phyloP scores from a whole-genome alignment of 371 early-diverging fungal genomes.

The Zopfochytrium polystomum region DNA sequence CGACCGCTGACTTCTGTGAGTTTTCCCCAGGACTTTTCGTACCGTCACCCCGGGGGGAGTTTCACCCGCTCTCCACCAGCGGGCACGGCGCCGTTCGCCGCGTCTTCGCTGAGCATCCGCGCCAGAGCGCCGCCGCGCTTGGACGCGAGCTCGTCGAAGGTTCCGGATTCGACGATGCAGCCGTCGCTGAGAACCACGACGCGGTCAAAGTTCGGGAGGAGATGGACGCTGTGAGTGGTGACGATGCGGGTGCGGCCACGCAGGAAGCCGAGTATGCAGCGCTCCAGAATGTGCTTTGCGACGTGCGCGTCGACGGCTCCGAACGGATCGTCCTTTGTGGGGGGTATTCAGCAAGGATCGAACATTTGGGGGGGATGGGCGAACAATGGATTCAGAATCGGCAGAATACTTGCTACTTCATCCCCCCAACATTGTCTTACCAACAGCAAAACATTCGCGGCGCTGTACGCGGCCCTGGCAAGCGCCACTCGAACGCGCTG shows the following conservation, averaged over 20 bases:
- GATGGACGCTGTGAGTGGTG: slow-evolving; percentile 54
- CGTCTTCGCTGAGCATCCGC: background rate
- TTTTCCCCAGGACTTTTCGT: too few relatives aligned
- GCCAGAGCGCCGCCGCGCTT: background rate
- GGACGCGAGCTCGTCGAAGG: slow-evolving; percentile 48
- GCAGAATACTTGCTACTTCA: too few relatives aligned
- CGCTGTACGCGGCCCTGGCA: slow-evolving; percentile 37
- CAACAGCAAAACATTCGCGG: slow-evolving; percentile 54
- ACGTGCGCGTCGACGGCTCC: slow-evolving; percentile 19
- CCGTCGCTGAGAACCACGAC: slow-evolving; percentile 58
- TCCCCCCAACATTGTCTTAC: too few relatives aligned
- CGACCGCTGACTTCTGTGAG: too few relatives aligned
- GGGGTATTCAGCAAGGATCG: background rate
- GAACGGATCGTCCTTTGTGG: slow-evolving; percentile 33
- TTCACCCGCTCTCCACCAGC: slow-evolving; percentile 5
- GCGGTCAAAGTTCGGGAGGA: slow-evolving; percentile 58
- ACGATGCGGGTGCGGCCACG: slow-evolving; percentile 34
- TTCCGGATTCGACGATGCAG: slow-evolving; percentile 53
- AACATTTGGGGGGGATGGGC: background rate
- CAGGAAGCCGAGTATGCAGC: slow-evolving; percentile 26
- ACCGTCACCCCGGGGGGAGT: too few relatives aligned
- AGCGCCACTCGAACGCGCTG: slow-evolving; percentile 41
- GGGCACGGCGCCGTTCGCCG: background rate
- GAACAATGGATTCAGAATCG: too few relatives aligned
- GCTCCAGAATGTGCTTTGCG: slow-evolving; percentile 29